A percentile compares a stretch with the other conserved stretches of the same genome.
phyloP scores from a whole-genome alignment of 1,284 basidiomycete species.

The Papiliotrema flavescens region DNA sequence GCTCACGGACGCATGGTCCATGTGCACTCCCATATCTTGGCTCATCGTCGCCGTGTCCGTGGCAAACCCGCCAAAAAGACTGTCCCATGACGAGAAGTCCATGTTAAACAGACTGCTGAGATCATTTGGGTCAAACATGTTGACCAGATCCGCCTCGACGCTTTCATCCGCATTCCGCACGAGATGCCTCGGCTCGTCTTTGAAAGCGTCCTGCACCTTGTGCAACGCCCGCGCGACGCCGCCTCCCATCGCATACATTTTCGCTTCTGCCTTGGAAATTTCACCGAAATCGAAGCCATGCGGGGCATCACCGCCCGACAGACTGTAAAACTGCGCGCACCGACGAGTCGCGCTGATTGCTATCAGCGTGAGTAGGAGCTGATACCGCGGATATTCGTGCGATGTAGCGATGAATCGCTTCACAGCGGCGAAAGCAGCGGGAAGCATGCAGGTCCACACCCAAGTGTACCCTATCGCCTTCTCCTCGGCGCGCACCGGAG shows the following conservation, averaged over 20 bases:
- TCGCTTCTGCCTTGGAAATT: neutral
- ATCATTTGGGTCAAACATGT: slow-evolving; percentile 1
- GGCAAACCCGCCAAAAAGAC: neutral
- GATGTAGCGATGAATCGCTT: neutral
- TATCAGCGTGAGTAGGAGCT: neutral
- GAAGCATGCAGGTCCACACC: neutral
- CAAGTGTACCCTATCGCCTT: neutral
- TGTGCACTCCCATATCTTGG: neutral
- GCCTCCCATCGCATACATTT: neutral
- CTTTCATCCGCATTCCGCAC: neutral
- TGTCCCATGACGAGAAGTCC: slow-evolving; percentile 1
- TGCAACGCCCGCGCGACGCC: neutral
- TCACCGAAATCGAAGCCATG: neutral
- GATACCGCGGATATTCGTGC: neutral
- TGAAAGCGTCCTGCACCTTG: neutral
- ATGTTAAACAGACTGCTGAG: neutral
- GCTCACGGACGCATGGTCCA: no score
- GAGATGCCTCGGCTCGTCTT: neutral
- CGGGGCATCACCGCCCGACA: neutral
- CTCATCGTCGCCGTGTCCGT: neutral
- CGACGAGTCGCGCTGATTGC: neutral
- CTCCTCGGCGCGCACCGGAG: neutral
- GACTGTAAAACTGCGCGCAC: neutral
- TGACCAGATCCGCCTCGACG: neutral
- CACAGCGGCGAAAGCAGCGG: neutral